Evolutionary conservation across 495 filamentous ascomycete genomes (phyloP).

Genomic region (Annulohypoxylon nitens): DNA sequence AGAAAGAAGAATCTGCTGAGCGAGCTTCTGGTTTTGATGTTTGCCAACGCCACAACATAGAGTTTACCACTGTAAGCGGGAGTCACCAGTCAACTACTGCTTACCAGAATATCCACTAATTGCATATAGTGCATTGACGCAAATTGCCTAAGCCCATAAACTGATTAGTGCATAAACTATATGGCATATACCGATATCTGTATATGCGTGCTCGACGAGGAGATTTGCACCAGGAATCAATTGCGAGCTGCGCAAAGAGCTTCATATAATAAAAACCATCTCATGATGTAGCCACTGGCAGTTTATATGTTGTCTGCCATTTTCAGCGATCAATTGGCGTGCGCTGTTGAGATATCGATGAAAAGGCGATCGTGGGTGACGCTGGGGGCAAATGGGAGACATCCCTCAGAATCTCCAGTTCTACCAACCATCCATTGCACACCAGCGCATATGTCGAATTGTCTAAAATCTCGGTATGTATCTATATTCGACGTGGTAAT

Average conservation of each 20-base stretch:
- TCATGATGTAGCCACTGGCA: not conserved
- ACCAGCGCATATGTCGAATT: slow-evolving; percentile 4
- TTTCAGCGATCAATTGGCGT: not conserved
- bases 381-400: slow-evolving; percentile 14
- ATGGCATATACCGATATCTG: slow-evolving; percentile 18
- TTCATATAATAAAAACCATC: not conserved
- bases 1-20: not conserved
- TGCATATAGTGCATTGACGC: slow-evolving; percentile 7
- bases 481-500: not conserved
- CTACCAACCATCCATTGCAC: not conserved
- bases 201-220: slow-evolving; percentile 34
- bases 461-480: not conserved
- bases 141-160: not conserved
- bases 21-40: slow-evolving; percentile 4
- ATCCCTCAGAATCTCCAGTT: slow-evolving; percentile 13
- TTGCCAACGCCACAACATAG: not conserved
- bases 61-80: slow-evolving; percentile 21
- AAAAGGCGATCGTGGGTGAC: slow-evolving; percentile 6
- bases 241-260: not conserved
- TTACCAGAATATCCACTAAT: slow-evolving; percentile 4
- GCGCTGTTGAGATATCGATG: slow-evolving; percentile 31
- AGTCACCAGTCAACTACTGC: not conserved
- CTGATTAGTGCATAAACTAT: slow-evolving; percentile 3
- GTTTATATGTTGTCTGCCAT: not conserved
- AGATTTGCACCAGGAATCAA: slow-evolving; percentile 16